A percentile compares a stretch with the other conserved stretches of the same genome.
Evolutionary conservation across 2,329 filamentous ascomycete species (phyloP).

Genomic region (Colletotrichum sp.): DNA sequence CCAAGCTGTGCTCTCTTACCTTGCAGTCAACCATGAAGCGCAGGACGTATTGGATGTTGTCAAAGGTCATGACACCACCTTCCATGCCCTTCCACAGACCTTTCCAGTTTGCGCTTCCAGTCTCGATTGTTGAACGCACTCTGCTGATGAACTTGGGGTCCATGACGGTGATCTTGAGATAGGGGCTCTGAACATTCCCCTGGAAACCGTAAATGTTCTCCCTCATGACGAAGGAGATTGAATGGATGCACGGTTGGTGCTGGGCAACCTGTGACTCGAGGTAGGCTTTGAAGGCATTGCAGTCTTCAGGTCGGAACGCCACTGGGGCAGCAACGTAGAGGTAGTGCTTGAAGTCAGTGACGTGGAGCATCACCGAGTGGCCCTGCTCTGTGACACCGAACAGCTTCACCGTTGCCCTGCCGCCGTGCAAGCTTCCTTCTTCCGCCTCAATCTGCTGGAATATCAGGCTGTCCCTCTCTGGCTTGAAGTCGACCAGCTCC

Average conservation of each 20-base stretch:
- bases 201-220: conserved; percentile 96
- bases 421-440: conserved; percentile 82
- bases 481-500: conserved; percentile 55
- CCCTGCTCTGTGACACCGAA: conserved; percentile 88
- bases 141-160: conserved; percentile 85
- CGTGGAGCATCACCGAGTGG: conserved; percentile 92
- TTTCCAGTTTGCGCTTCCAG: conserved; percentile 84
- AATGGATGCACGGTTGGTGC: conserved; percentile 76
- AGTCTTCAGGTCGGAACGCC: conserved; percentile 80
- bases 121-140: conserved; percentile 78
- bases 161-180: conserved; percentile 90
- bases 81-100: conserved; percentile 78
- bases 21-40: conserved; percentile 98
- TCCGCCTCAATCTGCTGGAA: conserved; percentile 98
- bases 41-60: conserved; percentile 93
- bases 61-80: conserved; percentile 85
- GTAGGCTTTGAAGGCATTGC: conserved; percentile 77
- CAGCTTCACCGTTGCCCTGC: conserved; percentile 80
- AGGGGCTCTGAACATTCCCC: conserved; percentile 89
- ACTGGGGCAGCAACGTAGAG: conserved; percentile 90
- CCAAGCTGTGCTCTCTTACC: conserved; percentile 46
- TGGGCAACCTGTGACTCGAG: conserved; percentile 82
- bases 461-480: conserved; percentile 71
- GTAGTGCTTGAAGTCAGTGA: conserved; percentile 96
- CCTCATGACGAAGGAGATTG: conserved; percentile 80